Conservation (phyloP, 2,329 filamentous ascomycete species). For the Venturia pyrina region DNA sequence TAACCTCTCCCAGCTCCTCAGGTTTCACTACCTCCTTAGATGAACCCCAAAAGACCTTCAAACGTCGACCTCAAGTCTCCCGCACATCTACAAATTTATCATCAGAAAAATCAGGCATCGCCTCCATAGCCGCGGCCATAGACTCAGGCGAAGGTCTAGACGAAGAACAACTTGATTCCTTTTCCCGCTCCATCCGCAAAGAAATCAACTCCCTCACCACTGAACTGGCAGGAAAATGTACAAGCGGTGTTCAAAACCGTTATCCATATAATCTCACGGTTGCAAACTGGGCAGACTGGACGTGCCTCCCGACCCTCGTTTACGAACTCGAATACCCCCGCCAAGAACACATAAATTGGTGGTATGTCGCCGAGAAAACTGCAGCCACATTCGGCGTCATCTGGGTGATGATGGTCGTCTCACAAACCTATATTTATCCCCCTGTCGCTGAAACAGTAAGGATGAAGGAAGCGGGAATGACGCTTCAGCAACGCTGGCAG, state of each 20-base stretch:
- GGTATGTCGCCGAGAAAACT: conserved; percentile 63
- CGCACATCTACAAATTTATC: conserved; percentile 34
- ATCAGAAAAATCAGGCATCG: conserved; percentile 46
- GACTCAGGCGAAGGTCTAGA: conserved; percentile 51
- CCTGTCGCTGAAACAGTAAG: conserved; percentile 56
- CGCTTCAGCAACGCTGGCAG: conserved; percentile 49
- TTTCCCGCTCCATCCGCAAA: conserved; percentile 54
- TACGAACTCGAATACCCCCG: conserved; percentile 73
- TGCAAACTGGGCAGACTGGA: conserved; percentile 59
- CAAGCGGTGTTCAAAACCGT: conserved; percentile 30
- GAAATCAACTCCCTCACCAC: conserved; percentile 56
- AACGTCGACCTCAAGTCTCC: conserved; percentile 25
- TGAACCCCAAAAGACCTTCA: conserved; percentile 11
- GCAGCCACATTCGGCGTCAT: conserved; percentile 62
- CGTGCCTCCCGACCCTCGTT: conserved; percentile 63
- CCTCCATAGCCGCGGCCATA: conserved; percentile 51
- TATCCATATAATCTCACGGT: conserved; percentile 64
- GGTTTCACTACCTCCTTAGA: conserved; percentile 11
- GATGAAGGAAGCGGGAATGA: conserved; percentile 57
- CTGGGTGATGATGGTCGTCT: conserved; percentile 69
- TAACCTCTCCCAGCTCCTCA: conserved; percentile 27
- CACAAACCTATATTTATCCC: conserved; percentile 68
- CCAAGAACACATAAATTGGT: conserved; percentile 60
- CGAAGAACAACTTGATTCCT: conserved; percentile 50
- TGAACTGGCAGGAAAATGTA: conserved; percentile 56